phyloP scores from a whole-genome alignment of 768 basidiomycete species.

The Leccinum sublutescens region DNA sequence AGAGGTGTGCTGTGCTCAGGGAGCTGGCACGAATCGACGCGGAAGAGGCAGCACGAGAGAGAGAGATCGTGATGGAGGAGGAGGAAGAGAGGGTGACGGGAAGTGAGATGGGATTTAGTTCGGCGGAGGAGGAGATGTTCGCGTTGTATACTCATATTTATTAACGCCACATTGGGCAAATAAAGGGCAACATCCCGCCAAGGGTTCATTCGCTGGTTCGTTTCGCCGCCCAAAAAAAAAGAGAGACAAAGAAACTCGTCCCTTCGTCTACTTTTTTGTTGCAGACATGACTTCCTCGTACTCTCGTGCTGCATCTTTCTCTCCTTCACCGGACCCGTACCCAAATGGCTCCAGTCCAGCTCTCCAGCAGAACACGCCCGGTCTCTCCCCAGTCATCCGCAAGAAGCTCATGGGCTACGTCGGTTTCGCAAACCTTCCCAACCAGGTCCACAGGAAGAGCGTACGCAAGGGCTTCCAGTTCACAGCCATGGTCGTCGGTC shows the following conservation, averaged over 20 bases:
- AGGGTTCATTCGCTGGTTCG: slow-evolving; percentile 26
- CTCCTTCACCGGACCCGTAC: slow-evolving; percentile 52
- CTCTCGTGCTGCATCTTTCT: slow-evolving; percentile 57
- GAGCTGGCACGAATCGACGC: slow-evolving; percentile 22
- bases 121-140: slow-evolving; percentile 33
- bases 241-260: slow-evolving; percentile 40
- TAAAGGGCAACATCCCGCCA: slow-evolving; percentile 31
- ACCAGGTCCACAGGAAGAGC: slow-evolving; percentile 99
- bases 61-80: not conserved
- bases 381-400: slow-evolving; percentile 49
- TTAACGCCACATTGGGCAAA: slow-evolving; percentile 36
- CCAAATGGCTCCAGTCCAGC: slow-evolving; percentile 67
- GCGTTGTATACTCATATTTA: slow-evolving; percentile 37
- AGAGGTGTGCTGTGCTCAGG: not conserved
- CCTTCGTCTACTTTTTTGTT: slow-evolving; percentile 20
- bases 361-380: slow-evolving; percentile 37
- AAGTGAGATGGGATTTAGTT: not conserved
- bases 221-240: slow-evolving; percentile 52
- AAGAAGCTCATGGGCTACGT: slow-evolving; percentile 97
- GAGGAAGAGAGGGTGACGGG: not conserved
- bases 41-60: slow-evolving; percentile 16
- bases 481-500: slow-evolving; percentile 98
- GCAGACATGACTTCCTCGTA: slow-evolving; percentile 74
- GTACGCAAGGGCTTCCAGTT: slow-evolving; percentile 99
- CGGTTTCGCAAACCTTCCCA: slow-evolving; percentile 96